These are phyloP conservation scores for Phanerodontia chrysosporium DNA, from an alignment of 768 basidiomycete species.

Conservation along the genomic window DNA sequence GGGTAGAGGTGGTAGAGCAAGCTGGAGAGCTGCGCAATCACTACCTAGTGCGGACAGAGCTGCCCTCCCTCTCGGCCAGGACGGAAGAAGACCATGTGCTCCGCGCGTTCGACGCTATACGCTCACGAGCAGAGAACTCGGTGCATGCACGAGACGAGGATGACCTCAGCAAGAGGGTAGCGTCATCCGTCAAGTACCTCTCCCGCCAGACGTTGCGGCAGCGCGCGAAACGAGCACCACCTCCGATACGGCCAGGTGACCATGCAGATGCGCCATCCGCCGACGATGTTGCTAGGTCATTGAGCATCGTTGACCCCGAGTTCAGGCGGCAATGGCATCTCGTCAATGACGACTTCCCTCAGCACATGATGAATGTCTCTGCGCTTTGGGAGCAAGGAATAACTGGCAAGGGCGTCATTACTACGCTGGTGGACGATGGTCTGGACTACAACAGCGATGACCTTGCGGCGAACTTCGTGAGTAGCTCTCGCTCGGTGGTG, in stretches of 20 bases:
- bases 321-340: slow-evolving; percentile 92
- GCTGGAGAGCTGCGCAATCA: slow-evolving; percentile 77
- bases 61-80: slow-evolving; percentile 32
- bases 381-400: slow-evolving; percentile 88
- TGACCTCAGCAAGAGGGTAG: slow-evolving; percentile 38
- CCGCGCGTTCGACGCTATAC: slow-evolving; percentile 43
- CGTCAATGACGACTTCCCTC: slow-evolving; percentile 78
- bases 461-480: slow-evolving; percentile 86
- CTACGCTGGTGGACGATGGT: slow-evolving; percentile 93
- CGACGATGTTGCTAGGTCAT: slow-evolving; percentile 47
- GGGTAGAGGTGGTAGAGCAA: slow-evolving; percentile 83
- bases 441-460: slow-evolving; percentile 88
- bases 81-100: slow-evolving; percentile 42
- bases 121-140: slow-evolving; percentile 21
- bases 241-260: slow-evolving; percentile 38
- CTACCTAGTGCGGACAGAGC: slow-evolving; percentile 74
- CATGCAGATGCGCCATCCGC: slow-evolving; percentile 30
- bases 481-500: slow-evolving; percentile 27
- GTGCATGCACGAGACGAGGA: slow-evolving; percentile 39
- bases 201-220: slow-evolving; percentile 61
- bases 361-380: slow-evolving; percentile 91
- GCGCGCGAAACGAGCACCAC: slow-evolving; percentile 72
- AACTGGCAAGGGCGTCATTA: slow-evolving; percentile 80
- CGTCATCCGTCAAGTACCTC: slow-evolving; percentile 56
- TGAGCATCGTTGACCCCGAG: slow-evolving; percentile 77